phyloP scores from a whole-genome alignment of 2,329 filamentous ascomycete species.

The Hypoxylon rubiginosum region DNA sequence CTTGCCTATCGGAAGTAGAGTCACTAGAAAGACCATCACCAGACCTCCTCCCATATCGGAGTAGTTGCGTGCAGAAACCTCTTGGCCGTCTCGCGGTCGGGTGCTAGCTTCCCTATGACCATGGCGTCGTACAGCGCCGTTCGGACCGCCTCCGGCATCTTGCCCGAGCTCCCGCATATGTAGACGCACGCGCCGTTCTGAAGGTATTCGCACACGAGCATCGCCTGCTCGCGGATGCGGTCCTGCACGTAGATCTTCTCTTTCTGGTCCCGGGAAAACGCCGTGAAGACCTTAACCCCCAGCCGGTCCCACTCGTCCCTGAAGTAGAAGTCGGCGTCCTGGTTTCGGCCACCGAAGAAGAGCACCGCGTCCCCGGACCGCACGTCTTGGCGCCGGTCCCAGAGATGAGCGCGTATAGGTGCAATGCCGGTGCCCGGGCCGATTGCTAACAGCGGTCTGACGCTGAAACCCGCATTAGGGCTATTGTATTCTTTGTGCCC shows the following conservation, averaged over 20 bases:
- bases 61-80: constrained; percentile 53
- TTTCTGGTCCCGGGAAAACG: constrained; percentile 77
- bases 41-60: constrained; percentile 70
- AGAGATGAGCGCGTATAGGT: constrained; percentile 84
- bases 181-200: constrained; percentile 61
- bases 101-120: constrained; percentile 54
- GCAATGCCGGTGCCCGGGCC: constrained; percentile 90
- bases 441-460: constrained; percentile 77
- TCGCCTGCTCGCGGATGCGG: constrained; percentile 61
- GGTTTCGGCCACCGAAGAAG: constrained; percentile 88
- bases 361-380: constrained; percentile 61
- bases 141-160: constrained; percentile 70
- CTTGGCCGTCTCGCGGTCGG: constrained; percentile 57
- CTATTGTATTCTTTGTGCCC: constrained; percentile 58
- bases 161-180: constrained; percentile 69
- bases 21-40: constrained; percentile 54
- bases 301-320: constrained; percentile 76
- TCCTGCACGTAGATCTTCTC: constrained; percentile 71
- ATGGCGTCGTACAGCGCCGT: constrained; percentile 65
- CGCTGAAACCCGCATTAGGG: constrained; percentile 20
- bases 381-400: constrained; percentile 69
- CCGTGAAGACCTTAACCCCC: constrained; percentile 68
- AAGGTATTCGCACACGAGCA: constrained; percentile 56
- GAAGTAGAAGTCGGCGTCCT: constrained; percentile 84
- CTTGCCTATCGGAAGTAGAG: not conserved